These are phyloP conservation scores for Pythium apleroticum DNA, from an alignment of 352 stramenopile species.

Conservation along the genomic window DNA sequence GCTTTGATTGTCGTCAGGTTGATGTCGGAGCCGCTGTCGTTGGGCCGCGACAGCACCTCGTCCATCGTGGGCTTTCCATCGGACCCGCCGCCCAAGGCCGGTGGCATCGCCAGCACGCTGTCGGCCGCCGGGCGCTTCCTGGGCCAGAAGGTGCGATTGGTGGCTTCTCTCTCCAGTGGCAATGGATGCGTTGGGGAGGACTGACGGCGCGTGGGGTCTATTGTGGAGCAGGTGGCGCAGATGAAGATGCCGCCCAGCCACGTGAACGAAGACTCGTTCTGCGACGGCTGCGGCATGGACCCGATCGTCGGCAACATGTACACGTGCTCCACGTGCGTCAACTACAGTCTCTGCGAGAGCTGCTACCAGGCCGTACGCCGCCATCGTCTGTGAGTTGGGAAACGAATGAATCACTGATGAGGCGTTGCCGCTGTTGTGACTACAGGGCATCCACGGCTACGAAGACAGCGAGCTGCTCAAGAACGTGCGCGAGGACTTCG, in stretches of 20 bases:
- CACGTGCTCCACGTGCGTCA: conserved; percentile 83
- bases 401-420: background rate
- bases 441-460: conserved; percentile 72
- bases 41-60: conserved; percentile 78
- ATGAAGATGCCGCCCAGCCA: conserved; percentile 74
- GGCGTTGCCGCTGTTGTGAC: background rate
- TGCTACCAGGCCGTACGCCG: conserved; percentile 68
- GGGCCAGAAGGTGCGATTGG: conserved; percentile 61
- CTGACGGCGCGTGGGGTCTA: background rate
- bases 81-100: conserved; percentile 35
- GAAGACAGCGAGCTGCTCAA: conserved; percentile 77
- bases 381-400: background rate
- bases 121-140: conserved; percentile 74
- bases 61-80: conserved; percentile 65
- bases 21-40: conserved; percentile 80
- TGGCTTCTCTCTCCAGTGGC: background rate
- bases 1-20: conserved; percentile 37
- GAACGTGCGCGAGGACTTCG: conserved; percentile 82
- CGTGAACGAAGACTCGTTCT: conserved; percentile 89
- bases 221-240: conserved; percentile 56
- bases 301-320: conserved; percentile 89
- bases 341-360: conserved; percentile 80
- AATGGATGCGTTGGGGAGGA: conserved; percentile 5
- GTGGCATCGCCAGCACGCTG: conserved; percentile 56
- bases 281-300: conserved; percentile 88